A percentile compares a stretch with the other conserved stretches of the same genome.
Evolutionary conservation across 1,284 basidiomycete species (phyloP).

Genomic region (Rhodotorula sp.): DNA sequence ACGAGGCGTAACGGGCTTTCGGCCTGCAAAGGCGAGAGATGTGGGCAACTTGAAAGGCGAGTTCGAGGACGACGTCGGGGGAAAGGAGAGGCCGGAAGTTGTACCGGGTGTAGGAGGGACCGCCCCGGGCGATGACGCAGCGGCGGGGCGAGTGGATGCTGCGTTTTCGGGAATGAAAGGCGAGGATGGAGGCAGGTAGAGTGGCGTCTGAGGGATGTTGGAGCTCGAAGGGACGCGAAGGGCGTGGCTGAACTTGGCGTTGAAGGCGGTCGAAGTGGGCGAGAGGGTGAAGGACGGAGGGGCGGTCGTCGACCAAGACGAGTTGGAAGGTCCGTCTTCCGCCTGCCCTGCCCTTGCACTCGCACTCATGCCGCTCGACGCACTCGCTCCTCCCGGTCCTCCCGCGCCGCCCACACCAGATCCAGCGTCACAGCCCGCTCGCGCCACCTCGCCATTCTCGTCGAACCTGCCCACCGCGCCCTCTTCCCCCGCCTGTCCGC

Average conservation of each 20-base stretch:
- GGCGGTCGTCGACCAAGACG: background rate
- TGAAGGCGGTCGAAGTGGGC: conserved; percentile 23
- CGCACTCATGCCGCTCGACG: too few species aligned
- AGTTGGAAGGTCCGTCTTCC: background rate
- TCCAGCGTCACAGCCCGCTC: background rate
- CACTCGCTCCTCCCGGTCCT: background rate
- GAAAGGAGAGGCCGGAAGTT: background rate
- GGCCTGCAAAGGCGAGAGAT: background rate
- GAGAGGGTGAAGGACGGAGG: conserved; percentile 11
- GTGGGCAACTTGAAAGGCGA: background rate
- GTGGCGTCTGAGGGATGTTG: conserved; percentile 7
- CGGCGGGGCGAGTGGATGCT: background rate
- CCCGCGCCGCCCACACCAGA: too few species aligned
- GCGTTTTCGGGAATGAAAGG: conserved; percentile 20
- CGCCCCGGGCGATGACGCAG: background rate
- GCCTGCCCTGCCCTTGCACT: background rate
- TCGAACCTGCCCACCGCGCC: background rate
- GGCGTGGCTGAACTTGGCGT: conserved; percentile 20
- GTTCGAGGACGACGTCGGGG: background rate
- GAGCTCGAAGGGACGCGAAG: conserved; percentile 1
- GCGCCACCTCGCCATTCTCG: background rate
- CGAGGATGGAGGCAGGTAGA: conserved; percentile 7
- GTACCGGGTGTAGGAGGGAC: background rate
- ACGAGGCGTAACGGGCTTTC: background rate
- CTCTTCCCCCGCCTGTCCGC: background rate